phyloP scores from a whole-genome alignment of 1,284 basidiomycete genomes.

The Trametes sp. region DNA sequence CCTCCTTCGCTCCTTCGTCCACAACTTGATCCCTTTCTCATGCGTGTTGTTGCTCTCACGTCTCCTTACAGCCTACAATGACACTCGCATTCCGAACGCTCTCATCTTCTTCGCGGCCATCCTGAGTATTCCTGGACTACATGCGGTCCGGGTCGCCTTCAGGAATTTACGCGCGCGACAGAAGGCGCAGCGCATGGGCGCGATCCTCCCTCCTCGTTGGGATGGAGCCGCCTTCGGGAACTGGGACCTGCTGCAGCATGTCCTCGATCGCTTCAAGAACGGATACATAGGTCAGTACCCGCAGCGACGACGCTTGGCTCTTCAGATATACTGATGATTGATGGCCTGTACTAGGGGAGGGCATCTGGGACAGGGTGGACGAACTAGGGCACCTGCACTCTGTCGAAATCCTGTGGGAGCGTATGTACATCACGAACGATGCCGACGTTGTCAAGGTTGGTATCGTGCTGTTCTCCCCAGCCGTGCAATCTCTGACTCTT shows the following conservation, averaged over 20 bases:
- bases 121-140: constrained; percentile 4
- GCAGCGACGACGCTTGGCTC: too few species aligned
- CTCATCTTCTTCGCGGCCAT: not conserved
- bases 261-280: constrained; percentile 12
- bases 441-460: constrained; percentile 23
- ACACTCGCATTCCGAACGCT: not conserved
- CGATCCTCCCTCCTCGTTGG: constrained; percentile 29
- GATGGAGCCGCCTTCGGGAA: constrained; percentile 29
- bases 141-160: constrained; percentile 15
- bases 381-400: constrained; percentile 18
- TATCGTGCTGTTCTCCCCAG: too few species aligned
- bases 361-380: constrained; percentile 23
- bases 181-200: constrained; percentile 28
- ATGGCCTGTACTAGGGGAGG: constrained; percentile 18
- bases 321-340: not conserved
- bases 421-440: constrained; percentile 17
- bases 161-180: constrained; percentile 15
- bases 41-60: not conserved
- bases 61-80: not conserved
- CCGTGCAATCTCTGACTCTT: too few species aligned
- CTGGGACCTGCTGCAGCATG: constrained; percentile 23
- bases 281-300: constrained; percentile 30
- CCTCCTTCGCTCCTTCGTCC: constrained; percentile 4
- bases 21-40: not conserved
- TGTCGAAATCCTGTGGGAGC: constrained; percentile 11